Evolutionary conservation across 2,329 filamentous ascomycete genomes (phyloP).

Genomic region (Fusarium palustre): DNA sequence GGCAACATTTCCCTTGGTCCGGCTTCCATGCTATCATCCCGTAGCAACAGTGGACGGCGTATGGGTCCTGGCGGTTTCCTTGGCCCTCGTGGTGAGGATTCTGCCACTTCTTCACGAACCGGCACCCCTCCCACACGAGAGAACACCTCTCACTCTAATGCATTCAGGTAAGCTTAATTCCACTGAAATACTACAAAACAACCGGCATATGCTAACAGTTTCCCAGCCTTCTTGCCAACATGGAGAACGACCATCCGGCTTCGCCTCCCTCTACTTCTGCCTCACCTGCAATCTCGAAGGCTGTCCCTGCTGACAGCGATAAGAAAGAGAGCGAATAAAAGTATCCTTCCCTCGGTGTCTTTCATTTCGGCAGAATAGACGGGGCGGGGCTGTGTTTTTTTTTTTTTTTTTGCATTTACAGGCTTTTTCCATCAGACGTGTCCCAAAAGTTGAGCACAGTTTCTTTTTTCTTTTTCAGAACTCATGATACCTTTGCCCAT

Average conservation of each 20-base stretch:
- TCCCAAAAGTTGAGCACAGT: slow-evolving; percentile 59
- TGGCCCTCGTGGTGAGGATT: slow-evolving; percentile 82
- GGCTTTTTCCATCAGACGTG: slow-evolving; percentile 59
- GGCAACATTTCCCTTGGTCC: slow-evolving; percentile 79
- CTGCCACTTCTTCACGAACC: slow-evolving; percentile 86
- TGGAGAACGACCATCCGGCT: slow-evolving; percentile 72
- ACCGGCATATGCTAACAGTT: slow-evolving; percentile 3
- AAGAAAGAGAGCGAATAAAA: slow-evolving; percentile 64
- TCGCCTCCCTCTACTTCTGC: slow-evolving; percentile 77
- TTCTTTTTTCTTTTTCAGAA: slow-evolving; percentile 49
- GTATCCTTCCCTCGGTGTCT: slow-evolving; percentile 52
- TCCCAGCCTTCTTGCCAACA: slow-evolving; percentile 67
- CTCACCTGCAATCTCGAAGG: slow-evolving; percentile 74
- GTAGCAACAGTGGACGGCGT: slow-evolving; percentile 89
- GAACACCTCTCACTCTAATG: slow-evolving; percentile 79
- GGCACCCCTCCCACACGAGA: slow-evolving; percentile 80
- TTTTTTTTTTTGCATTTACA: slow-evolving; percentile 60
- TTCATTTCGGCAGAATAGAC: slow-evolving; percentile 66
- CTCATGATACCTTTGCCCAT: slow-evolving; percentile 64
- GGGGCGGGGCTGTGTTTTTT: slow-evolving; percentile 55
- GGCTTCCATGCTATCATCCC: slow-evolving; percentile 86
- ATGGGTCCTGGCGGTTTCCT: slow-evolving; percentile 80
- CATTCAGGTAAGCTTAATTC: slow-evolving; percentile 81
- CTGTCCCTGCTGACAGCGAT: slow-evolving; percentile 63
- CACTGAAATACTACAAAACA: background rate